A percentile compares a stretch with the other conserved stretches of the same genome.
Evolutionary conservation across 345 rosid genomes (phyloP).

Genomic region (Citrus hindsii): DNA sequence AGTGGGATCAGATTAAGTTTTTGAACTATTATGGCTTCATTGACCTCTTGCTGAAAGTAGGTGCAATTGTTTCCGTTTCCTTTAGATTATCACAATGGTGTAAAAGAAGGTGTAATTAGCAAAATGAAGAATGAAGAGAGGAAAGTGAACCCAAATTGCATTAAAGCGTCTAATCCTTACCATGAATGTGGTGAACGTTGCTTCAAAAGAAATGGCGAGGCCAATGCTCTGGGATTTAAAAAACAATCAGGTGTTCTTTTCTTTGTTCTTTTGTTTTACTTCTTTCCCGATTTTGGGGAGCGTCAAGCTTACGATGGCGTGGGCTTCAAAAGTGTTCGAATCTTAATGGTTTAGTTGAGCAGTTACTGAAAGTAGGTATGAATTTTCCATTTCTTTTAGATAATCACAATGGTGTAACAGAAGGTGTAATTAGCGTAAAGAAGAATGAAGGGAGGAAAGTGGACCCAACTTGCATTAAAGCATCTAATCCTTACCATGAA

Average conservation of each 20-base stretch:
- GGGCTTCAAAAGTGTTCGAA: neutral
- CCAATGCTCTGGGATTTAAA: conserved; percentile 20
- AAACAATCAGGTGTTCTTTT: conserved; percentile 47
- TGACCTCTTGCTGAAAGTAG: conserved; percentile 1
- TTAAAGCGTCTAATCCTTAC: conserved; percentile 54
- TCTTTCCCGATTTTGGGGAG: neutral
- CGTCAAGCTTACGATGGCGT: neutral
- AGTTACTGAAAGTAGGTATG: conserved; percentile 5
- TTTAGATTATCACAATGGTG: conserved; percentile 36
- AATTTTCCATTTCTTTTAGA: conserved; percentile 25
- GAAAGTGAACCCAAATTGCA: conserved; percentile 34
- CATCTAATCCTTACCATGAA: conserved; percentile 57
- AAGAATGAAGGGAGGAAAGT: conserved; percentile 38
- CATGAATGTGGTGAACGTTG: conserved; percentile 54
- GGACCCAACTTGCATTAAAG: conserved; percentile 37
- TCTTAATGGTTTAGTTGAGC: conserved; percentile 4
- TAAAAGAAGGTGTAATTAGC: conserved; percentile 26
- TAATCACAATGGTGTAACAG: conserved; percentile 31
- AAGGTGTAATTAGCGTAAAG: conserved; percentile 29
- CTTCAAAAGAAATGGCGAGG: conserved; percentile 28
- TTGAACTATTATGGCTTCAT: neutral
- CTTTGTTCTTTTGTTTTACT: neutral
- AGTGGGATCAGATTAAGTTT: neutral
- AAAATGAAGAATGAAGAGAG: conserved; percentile 39
- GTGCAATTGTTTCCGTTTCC: conserved; percentile 7